These are phyloP conservation scores for Aspergillus sp. DNA, from an alignment of 2,329 filamentous ascomycete species.

Conservation along the genomic window DNA sequence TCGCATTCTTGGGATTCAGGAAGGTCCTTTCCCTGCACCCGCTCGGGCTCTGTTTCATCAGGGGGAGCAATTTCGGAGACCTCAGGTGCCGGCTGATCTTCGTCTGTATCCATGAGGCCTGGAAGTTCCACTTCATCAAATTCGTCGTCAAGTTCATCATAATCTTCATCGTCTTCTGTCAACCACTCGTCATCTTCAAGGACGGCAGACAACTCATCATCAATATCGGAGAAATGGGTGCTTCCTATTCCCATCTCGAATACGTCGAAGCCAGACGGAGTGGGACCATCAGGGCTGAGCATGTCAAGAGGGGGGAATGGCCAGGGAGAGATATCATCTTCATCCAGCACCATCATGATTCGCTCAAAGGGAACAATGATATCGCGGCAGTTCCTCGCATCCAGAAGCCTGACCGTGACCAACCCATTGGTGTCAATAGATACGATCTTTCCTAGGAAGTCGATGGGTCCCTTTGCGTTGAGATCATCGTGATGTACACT, in stretches of 20 bases:
- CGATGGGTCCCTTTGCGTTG: conserved; percentile 15
- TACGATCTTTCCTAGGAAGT: conserved; percentile 59
- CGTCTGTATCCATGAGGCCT: not conserved
- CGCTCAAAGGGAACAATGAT: conserved; percentile 49
- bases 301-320: no score
- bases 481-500: conserved; percentile 16
- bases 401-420: conserved; percentile 54
- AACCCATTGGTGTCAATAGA: conserved; percentile 53
- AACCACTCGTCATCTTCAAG: conserved; percentile 25
- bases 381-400: conserved; percentile 48
- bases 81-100: not conserved
- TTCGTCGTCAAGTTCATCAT: conserved; percentile 6
- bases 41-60: not conserved
- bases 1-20: not conserved
- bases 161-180: conserved; percentile 36
- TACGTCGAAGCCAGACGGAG: no score
- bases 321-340: conserved; percentile 3
- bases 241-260: no score
- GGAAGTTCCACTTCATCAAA: no score
- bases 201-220: conserved; percentile 27
- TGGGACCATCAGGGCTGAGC: no score
- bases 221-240: conserved; percentile 26
- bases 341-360: conserved; percentile 45
- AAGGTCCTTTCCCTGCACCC: conserved; percentile 2
- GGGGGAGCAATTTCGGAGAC: conserved; percentile 10